A percentile compares a stretch with the other conserved stretches of the same genome.
These are phyloP conservation scores for Litchi chinensis DNA, from an alignment of 345 rosid species.

Conservation along the genomic window DNA sequence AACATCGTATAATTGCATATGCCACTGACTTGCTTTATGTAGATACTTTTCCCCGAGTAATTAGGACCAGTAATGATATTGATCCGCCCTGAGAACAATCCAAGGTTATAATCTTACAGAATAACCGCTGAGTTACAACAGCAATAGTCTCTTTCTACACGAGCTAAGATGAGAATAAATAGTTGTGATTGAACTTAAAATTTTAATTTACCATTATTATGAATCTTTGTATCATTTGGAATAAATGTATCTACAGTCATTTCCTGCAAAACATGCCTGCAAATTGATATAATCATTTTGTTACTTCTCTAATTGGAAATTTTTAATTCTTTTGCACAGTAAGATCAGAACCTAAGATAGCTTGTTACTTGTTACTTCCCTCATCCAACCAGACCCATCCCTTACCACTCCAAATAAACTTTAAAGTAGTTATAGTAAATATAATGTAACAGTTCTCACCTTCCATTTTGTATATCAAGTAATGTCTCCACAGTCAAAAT, in stretches of 20 bases:
- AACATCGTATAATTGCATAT: neutral
- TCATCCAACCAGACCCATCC: neutral
- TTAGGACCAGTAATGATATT: slow-evolving; percentile 94
- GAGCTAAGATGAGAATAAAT: slow-evolving; percentile 13
- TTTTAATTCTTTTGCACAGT: neutral
- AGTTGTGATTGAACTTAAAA: slow-evolving; percentile 14
- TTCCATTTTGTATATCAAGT: slow-evolving; percentile 86
- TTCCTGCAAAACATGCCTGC: slow-evolving; percentile 97
- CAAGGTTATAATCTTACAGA: slow-evolving; percentile 17
- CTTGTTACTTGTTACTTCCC: neutral
- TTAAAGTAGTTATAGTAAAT: neutral
- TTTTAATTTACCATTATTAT: slow-evolving; percentile 56
- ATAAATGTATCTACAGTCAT: slow-evolving; percentile 95
- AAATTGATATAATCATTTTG: slow-evolving; percentile 16
- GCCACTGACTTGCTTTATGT: slow-evolving; percentile 80
- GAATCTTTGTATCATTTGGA: slow-evolving; percentile 81
- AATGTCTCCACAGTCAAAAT: slow-evolving; percentile 65
- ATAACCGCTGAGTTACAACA: neutral
- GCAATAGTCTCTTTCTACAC: neutral
- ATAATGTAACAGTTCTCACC: slow-evolving; percentile 43
- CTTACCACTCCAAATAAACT: neutral
- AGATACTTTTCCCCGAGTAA: slow-evolving; percentile 97
- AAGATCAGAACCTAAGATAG: slow-evolving; percentile 3
- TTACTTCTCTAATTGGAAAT: neutral
- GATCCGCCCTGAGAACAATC: slow-evolving; percentile 62